Percentiles rank a stretch among this genome's conserved stretches.
Conservation (phyloP, 2,329 filamentous ascomycete genomes). For the Neonectria neomacrospora region DNA sequence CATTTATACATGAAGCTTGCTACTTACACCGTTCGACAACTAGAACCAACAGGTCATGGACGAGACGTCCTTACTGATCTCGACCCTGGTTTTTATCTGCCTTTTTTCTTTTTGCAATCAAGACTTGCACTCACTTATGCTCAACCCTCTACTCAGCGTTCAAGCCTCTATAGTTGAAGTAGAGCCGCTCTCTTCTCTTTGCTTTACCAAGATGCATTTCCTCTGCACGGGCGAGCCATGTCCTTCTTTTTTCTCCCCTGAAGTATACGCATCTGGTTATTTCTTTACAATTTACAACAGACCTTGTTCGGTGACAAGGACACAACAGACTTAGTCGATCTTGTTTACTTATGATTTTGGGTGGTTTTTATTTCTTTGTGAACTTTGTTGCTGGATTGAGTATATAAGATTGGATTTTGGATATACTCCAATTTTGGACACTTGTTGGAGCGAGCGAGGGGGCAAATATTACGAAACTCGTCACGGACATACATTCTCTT, state of each 20-base stretch:
- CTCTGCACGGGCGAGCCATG: not conserved
- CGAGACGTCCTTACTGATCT: not conserved
- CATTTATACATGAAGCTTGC: not conserved
- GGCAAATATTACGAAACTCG: not conserved
- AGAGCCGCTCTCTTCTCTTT: not conserved
- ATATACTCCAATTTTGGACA: not conserved
- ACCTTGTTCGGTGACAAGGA: not conserved
- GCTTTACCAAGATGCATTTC: not conserved
- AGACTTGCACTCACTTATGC: not conserved
- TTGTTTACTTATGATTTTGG: not conserved
- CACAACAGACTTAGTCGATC: not conserved
- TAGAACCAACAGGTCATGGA: not conserved
- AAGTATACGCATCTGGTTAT: not conserved
- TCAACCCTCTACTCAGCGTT: not conserved
- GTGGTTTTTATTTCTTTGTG: not conserved
- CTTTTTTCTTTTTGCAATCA: not conserved
- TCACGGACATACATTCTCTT: not conserved
- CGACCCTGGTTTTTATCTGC: not conserved
- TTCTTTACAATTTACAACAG: not conserved
- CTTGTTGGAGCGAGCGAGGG: not conserved
- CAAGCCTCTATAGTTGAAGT: no score
- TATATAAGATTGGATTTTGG: not conserved
- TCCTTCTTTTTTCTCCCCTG: not conserved
- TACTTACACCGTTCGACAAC: not conserved
- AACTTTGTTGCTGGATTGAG: not conserved